These are phyloP conservation scores for Takakia lepidozioides DNA, from an alignment of 225 moss, liverwort and hornwort genomes.

Conservation along the genomic window DNA sequence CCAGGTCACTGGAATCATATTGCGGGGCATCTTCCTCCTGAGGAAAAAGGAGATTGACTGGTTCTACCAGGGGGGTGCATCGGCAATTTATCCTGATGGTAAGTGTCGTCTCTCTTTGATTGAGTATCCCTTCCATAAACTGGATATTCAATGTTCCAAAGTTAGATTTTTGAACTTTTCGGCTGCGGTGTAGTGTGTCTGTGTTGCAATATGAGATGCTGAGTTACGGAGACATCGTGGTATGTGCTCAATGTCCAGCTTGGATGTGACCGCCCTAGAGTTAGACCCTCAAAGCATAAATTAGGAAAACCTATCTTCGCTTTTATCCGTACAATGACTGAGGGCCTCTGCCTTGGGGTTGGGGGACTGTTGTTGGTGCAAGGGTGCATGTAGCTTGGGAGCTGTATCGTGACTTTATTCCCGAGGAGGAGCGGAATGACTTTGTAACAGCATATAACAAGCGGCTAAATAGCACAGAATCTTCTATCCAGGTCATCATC, in stretches of 20 bases:
- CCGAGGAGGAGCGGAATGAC: slow-evolving; percentile 53
- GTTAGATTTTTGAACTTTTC: no score
- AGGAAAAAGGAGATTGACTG: slow-evolving; percentile 92
- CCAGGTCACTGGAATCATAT: slow-evolving; percentile 71
- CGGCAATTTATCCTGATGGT: slow-evolving; percentile 88
- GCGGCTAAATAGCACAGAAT: slow-evolving; percentile 66
- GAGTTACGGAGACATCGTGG: no score
- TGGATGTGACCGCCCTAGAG: no score
- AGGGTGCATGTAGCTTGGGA: slow-evolving; percentile 69
- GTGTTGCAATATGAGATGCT: no score
- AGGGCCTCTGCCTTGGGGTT: neutral
- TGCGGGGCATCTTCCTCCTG: slow-evolving; percentile 88
- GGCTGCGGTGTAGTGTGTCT: no score
- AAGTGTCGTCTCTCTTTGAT: slow-evolving; percentile 13
- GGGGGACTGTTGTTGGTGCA: slow-evolving; percentile 7
- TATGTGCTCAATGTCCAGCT: no score
- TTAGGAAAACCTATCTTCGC: no score
- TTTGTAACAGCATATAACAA: slow-evolving; percentile 81
- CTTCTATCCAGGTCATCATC: slow-evolving; percentile 36
- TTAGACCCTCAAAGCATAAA: no score
- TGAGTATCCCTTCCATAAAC: slow-evolving; percentile 3
- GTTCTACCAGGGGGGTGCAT: slow-evolving; percentile 84
- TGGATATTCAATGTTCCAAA: no score
- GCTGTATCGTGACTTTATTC: slow-evolving; percentile 59
- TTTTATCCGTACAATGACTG: neutral